These are phyloP conservation scores for Aciculosporium take DNA, from an alignment of 2,329 filamentous ascomycete genomes.

Conservation along the genomic window DNA sequence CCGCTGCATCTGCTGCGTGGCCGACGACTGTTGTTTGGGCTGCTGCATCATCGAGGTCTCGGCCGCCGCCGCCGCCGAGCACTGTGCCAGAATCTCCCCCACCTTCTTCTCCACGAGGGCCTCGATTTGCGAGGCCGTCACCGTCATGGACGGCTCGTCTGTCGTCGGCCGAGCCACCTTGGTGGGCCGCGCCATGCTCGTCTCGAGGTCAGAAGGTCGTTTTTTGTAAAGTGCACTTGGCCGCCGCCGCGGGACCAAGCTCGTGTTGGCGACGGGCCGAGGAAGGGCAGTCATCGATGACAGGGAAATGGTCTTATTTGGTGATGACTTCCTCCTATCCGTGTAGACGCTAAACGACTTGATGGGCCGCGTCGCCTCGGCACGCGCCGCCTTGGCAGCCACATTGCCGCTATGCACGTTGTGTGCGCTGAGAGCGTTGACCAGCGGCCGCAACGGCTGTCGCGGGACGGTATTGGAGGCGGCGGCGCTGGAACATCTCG, in stretches of 20 bases:
- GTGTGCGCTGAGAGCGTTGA: conserved; percentile 61
- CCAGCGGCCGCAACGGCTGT: conserved; percentile 66
- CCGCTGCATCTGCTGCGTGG: conserved; percentile 44
- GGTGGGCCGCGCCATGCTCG: conserved; percentile 25
- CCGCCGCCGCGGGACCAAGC: conserved; percentile 8
- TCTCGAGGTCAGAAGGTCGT: conserved; percentile 27
- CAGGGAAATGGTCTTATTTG: neutral
- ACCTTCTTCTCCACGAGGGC: conserved; percentile 88
- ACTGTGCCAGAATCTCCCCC: conserved; percentile 72
- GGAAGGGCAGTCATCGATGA: conserved; percentile 21
- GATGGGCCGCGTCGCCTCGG: conserved; percentile 50
- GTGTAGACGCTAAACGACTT: conserved; percentile 83
- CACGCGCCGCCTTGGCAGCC: conserved; percentile 21
- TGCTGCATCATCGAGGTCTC: conserved; percentile 21
- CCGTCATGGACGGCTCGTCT: conserved; percentile 25
- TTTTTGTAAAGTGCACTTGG: conserved; percentile 25
- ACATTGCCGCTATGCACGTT: conserved; percentile 53
- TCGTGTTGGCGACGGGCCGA: conserved; percentile 18
- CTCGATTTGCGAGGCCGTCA: conserved; percentile 67
- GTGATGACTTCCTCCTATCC: conserved; percentile 43
- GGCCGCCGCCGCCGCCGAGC: conserved; percentile 39
- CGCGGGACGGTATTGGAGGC: conserved; percentile 32
- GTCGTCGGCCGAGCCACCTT: conserved; percentile 30
- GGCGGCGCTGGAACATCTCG: conserved; percentile 30
- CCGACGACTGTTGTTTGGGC: conserved; percentile 19